Evolutionary conservation across 2,329 filamentous ascomycete species (phyloP), one percentile per base, ranked within the genome.

Genomic region (Ophiostoma himal-ulmi): DNA sequence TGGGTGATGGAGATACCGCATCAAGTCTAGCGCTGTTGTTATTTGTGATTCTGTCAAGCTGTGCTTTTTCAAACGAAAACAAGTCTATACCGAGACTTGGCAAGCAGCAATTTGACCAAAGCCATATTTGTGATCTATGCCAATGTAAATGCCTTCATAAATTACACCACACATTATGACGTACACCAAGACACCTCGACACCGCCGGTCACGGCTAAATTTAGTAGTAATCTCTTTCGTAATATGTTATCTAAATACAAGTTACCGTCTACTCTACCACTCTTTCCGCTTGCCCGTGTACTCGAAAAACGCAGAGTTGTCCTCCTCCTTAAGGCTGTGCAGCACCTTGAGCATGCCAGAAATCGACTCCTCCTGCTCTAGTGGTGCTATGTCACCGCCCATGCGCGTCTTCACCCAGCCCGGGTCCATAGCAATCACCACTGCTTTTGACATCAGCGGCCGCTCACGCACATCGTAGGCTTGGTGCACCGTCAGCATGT

Each of bases 331-430:
- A 14, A 88, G 81, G 13, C 88, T 84, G 72, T 88, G 88, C 66
- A 99, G 81, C 79, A 97, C 89, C 77, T 88, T 87, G 74, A 99
- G 80, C 8, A 95, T 97, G 1, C 74, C 75, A 0, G 72, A 70
- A 5, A 78, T 72, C 26, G 77, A 78, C n/a, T 76, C 73, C 11
- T 72, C 69, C 26, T 76, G 71, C 70, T 77, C 76, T 13, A 79
- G 67, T 14, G 70, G 57, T 0, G 78, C 78, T 0, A 68, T 74
- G 0, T 74, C 70, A 0, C 78, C 78, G 0, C 78, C 78, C 76
- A 79, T 74, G 36, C 74, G 71, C 37, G 78, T 79, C 74, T 77
- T 77, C 26, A 79, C 78, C 76, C 78, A 79, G 6, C 78, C 79
- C 0, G 78, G 78, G 68, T 78, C 77, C 68, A 79, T 73, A 10